phyloP scores from a whole-genome alignment of 306 rosid genomes.

The Mimosa bimucronata region DNA sequence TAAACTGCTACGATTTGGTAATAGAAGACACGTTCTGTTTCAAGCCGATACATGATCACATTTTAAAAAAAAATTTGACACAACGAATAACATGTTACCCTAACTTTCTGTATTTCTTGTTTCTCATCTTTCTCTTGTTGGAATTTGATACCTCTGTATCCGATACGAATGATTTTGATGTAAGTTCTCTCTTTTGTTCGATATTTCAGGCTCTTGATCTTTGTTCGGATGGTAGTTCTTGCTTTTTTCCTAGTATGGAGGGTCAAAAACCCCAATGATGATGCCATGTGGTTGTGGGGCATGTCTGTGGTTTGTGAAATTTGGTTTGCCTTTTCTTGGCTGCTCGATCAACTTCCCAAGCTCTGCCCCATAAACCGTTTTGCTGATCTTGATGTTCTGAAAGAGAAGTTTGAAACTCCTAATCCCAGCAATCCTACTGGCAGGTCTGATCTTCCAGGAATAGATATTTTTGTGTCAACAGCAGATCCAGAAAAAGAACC shows the following conservation, averaged over 20 bases:
- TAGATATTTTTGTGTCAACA: slow-evolving; percentile 78
- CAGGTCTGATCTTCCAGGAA: slow-evolving; percentile 83
- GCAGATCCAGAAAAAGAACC: slow-evolving; percentile 90
- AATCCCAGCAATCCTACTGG: slow-evolving; percentile 58
- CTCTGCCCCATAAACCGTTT: slow-evolving; percentile 76
- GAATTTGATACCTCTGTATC: slow-evolving; percentile 19
- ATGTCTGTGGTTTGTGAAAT: slow-evolving; percentile 84
- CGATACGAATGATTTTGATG: neutral
- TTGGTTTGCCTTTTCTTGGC: slow-evolving; percentile 89
- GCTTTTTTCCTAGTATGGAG: slow-evolving; percentile 68
- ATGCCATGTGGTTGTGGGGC: slow-evolving; percentile 83
- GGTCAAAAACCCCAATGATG: slow-evolving; percentile 61
- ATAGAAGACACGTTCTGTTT: slow-evolving; percentile 4
- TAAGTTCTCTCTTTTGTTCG: slow-evolving; percentile 12
- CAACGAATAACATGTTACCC: slow-evolving; percentile 1
- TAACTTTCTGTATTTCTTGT: neutral
- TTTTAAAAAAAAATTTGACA: neutral
- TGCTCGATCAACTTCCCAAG: slow-evolving; percentile 87
- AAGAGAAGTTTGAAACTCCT: slow-evolving; percentile 77
- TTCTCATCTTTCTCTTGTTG: slow-evolving; percentile 21
- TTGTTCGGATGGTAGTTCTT: slow-evolving; percentile 61
- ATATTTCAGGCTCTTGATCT: slow-evolving; percentile 61
- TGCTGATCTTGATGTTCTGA: slow-evolving; percentile 56
- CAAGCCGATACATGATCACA: neutral
- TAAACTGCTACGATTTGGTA: slow-evolving; percentile 4